Conservation (phyloP, 257 asterid genomes). For the Penstemon davidsonii region DNA sequence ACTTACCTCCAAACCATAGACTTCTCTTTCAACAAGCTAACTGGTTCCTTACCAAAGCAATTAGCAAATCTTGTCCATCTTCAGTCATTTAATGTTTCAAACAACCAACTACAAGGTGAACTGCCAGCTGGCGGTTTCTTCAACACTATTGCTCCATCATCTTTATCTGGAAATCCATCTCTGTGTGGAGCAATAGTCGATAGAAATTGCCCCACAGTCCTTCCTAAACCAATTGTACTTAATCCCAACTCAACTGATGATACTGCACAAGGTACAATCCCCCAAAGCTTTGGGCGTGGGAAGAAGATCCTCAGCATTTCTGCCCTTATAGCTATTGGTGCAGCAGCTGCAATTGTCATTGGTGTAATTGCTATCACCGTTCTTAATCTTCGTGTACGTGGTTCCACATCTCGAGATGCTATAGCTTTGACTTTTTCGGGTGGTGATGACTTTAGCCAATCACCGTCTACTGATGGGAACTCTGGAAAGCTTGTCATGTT, state of each 20-base stretch:
- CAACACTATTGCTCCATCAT: slow-evolving; percentile 72
- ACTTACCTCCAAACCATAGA: slow-evolving; percentile 55
- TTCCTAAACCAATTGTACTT: slow-evolving; percentile 88
- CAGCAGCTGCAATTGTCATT: slow-evolving; percentile 74
- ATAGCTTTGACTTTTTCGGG: slow-evolving; percentile 65
- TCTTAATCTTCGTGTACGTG: slow-evolving; percentile 74
- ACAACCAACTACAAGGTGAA: slow-evolving; percentile 82
- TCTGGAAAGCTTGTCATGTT: slow-evolving; percentile 96
- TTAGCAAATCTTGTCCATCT: slow-evolving; percentile 66
- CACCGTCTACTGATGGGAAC: slow-evolving; percentile 58
- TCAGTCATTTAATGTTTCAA: slow-evolving; percentile 72
- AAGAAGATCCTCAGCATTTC: slow-evolving; percentile 85
- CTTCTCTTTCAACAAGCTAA: slow-evolving; percentile 73
- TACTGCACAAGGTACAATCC: slow-evolving; percentile 43
- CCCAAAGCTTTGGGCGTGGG: slow-evolving; percentile 52
- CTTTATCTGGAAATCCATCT: slow-evolving; percentile 68
- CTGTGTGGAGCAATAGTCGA: slow-evolving; percentile 79
- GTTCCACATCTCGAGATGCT: slow-evolving; percentile 53
- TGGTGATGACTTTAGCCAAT: slow-evolving; percentile 68
- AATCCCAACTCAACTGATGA: slow-evolving; percentile 73
- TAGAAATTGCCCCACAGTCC: slow-evolving; percentile 57
- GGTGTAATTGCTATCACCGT: slow-evolving; percentile 91
- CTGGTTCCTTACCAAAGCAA: slow-evolving; percentile 71
- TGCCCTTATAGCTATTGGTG: slow-evolving; percentile 84
- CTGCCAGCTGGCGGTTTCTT: slow-evolving; percentile 75